Evolutionary conservation across 805 yeast species (phyloP), one percentile per base, ranked within the genome.

Genomic region (Suhomyces xylopsoci): DNA sequence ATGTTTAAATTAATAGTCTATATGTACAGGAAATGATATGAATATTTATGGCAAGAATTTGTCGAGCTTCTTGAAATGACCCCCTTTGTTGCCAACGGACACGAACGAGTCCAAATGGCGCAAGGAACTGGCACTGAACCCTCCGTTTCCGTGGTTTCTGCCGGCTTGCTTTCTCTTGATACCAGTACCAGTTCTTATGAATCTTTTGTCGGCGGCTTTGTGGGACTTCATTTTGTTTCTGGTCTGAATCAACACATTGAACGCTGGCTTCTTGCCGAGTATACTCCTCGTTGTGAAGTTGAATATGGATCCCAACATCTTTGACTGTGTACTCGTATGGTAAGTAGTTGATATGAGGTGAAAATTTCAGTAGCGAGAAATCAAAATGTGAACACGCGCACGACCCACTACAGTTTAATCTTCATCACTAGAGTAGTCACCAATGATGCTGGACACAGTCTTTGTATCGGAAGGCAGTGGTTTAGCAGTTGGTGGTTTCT

Each of bases 101-200:
- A 78, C 81, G 59, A 78, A 86, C 28, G 83, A 87, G 58, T 83
- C 81, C 69, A 87, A 76, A 61, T 78, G 79, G 55, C 81, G 74
- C 62, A 87, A 70, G 24, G 81, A 76, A 49, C 84, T 78, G 41
- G 81, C 73, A 30, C 91, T 80, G 87, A 94, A 92, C 20, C 96
- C 92, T 1, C 91, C 89, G 64, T 92, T 92, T 48, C 97, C 97
- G 67, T 92, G 97, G 59, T 88, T 87, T 74, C 96, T 82, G 9
- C 97, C 96, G 19, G 96, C 87, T 61, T 84, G 76, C 55, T 73
- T 74, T 61, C 79, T 69, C 61, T 73, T 74, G 58, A 82, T 56
- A 80, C 92, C 81, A 45, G 75, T 74, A 1, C 88, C 90, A 4
- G 88, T 86, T 62, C 83, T 84, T 66, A 87, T 81, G 84, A 94